These are phyloP conservation scores for Phialophora macrospora DNA, from an alignment of 2,329 filamentous ascomycete species.

Conservation along the genomic window DNA sequence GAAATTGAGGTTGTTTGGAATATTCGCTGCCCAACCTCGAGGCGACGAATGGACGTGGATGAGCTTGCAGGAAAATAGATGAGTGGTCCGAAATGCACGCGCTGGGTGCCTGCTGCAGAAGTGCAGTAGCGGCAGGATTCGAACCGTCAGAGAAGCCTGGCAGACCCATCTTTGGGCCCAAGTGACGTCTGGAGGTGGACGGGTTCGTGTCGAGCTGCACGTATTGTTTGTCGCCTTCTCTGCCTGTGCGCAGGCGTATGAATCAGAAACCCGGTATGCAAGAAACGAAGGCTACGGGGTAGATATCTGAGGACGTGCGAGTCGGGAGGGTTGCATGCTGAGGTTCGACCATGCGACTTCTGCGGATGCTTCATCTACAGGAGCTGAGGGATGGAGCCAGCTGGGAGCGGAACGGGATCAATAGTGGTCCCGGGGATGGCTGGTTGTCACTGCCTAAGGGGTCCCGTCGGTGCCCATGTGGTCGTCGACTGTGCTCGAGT, in stretches of 20 bases:
- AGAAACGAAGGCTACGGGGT: neutral
- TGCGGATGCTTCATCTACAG: neutral
- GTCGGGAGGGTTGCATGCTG: neutral
- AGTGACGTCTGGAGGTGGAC: neutral
- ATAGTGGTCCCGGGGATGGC: neutral
- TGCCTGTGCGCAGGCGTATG: neutral
- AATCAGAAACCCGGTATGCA: neutral
- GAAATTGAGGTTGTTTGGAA: constrained; percentile 11
- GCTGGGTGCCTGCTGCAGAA: constrained; percentile 18
- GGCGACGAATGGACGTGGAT: constrained; percentile 31
- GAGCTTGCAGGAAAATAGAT: constrained; percentile 15
- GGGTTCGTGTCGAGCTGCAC: constrained; percentile 11
- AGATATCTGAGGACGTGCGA: neutral
- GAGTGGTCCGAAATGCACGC: constrained; percentile 25
- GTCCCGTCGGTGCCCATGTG: neutral
- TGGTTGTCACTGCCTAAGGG: neutral
- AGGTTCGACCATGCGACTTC: neutral
- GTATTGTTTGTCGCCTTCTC: constrained; percentile 17
- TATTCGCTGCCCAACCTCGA: constrained; percentile 34
- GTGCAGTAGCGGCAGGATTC: constrained; percentile 32
- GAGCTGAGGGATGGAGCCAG: neutral
- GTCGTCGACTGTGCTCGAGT: neutral
- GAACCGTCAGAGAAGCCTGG: constrained; percentile 14
- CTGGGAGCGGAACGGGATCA: neutral
- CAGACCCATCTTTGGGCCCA: constrained; percentile 5